Evolutionary conservation across 768 basidiomycete species (phyloP), one percentile per base, ranked within the genome.

Genomic region (Russula sp.): DNA sequence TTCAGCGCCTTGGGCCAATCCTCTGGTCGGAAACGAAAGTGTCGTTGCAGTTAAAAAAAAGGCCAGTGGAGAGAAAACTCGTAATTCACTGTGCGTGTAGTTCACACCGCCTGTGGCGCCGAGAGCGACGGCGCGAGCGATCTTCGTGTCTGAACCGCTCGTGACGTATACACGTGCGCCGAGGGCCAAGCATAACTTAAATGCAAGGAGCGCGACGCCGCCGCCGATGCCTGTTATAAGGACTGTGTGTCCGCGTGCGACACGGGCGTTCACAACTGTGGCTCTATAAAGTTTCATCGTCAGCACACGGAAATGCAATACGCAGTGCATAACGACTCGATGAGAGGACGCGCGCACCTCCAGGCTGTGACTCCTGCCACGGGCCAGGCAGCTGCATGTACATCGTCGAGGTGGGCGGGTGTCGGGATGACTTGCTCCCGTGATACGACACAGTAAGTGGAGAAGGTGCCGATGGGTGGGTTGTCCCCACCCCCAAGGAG

Each of bases 131-230:
- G 90, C 90, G 58, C 79, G 83, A 51, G 75, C 71, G 50, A 94
- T 83, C 75, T 93, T 93, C 9, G 83, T 81, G 32, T 78, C 75
- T 48, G 72, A 83, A 9, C 88, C 81, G 63, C 87, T 90, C 5
- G 92, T 89, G 25, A 93, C 89, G 71, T 85, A 93, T n/a, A 93
- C 89, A 38, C 80, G 81, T 1, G 88, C 87, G 34, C 91, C 88
- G 57, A 79, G 79, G 0, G 88, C 90, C 4, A 91, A 67, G 69
- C 84, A 88, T 9, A 93, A 72, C 70, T 94, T 90, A 62, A 93
- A 73, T 0, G 87, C 85, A 43, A 83, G 67, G 34, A 93, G 76
- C 0, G 92, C 92, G 42, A 94, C 92, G 13, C 92, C 91, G 20
- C 91, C 91, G 25, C 90, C 90, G 47, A 88, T 83, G 18, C 90